A percentile compares a stretch with the other conserved stretches of the same genome.
Conservation (phyloP, 495 filamentous ascomycete genomes). For the Lophiostoma macrostomum region DNA sequence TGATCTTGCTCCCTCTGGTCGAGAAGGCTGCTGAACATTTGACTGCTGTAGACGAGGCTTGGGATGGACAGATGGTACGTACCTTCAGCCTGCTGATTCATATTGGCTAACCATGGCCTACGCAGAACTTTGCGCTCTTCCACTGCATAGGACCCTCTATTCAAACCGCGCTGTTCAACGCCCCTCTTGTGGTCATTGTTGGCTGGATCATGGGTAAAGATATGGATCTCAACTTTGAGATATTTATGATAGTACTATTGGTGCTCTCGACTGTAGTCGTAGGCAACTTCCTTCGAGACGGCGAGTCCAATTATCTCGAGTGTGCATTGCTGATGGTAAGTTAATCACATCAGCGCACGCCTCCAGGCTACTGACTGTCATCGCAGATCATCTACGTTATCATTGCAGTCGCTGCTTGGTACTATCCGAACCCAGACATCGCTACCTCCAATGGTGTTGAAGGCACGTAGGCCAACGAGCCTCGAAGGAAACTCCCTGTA, state of each 20-base stretch:
- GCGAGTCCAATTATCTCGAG: constrained; percentile 49
- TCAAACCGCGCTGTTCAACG: constrained; percentile 87
- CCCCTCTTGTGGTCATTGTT: constrained; percentile 76
- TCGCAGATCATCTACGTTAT: constrained; percentile 31
- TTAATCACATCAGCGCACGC: not conserved
- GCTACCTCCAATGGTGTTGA: constrained; percentile 25
- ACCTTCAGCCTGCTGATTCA: not conserved
- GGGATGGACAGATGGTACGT: constrained; percentile 64
- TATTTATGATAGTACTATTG: constrained; percentile 82
- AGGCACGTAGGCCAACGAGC: too few relatives aligned
- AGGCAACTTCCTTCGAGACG: constrained; percentile 47
- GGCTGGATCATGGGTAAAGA: constrained; percentile 72
- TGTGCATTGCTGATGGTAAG: constrained; percentile 37
- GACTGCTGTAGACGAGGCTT: constrained; percentile 88
- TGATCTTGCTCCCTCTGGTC: constrained; percentile 70
- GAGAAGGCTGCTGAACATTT: constrained; percentile 91
- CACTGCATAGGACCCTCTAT: constrained; percentile 86
- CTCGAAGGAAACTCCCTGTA: too few relatives aligned
- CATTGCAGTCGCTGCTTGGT: constrained; percentile 32
- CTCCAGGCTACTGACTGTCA: not conserved
- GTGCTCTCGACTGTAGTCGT: constrained; percentile 81
- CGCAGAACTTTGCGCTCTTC: constrained; percentile 80
- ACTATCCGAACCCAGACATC: constrained; percentile 33
- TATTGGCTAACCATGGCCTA: not conserved
- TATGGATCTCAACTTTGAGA: constrained; percentile 82